A percentile compares a stretch with the other conserved stretches of the same genome.
Conservation (phyloP, 345 rosid species). For the Leavenworthia alabamica region DNA sequence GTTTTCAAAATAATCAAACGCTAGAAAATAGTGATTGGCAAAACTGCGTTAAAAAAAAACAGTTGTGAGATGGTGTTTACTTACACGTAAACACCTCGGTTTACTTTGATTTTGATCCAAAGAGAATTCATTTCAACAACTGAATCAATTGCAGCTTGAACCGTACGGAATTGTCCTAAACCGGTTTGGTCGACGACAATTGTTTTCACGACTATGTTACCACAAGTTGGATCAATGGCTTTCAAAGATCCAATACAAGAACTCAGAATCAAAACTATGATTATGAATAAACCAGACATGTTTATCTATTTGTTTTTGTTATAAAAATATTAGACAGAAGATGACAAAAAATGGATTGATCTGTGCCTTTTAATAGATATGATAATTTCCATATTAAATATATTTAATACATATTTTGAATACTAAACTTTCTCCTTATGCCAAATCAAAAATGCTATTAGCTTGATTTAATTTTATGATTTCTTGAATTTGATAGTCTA, state of each 20-base stretch:
- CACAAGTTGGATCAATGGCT: constrained; percentile 19
- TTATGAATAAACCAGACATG: constrained; percentile 23
- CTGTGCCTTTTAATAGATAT: no score
- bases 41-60: no score
- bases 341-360: background rate
- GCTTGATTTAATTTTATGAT: background rate
- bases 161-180: constrained; percentile 3
- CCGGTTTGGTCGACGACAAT: constrained; percentile 26
- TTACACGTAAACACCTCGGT: constrained; percentile 30
- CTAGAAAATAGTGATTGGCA: no score
- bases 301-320: background rate
- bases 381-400: constrained; percentile 13
- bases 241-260: constrained; percentile 10
- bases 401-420: background rate
- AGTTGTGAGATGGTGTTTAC: no score
- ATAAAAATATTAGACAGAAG: background rate
- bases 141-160: constrained; percentile 26
- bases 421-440: constrained; percentile 9
- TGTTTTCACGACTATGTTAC: constrained; percentile 25
- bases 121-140: constrained; percentile 1
- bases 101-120: constrained; percentile 34
- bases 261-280: constrained; percentile 15
- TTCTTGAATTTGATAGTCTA: no score
- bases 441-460: background rate
- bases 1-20: no score